Evolutionary conservation across 805 yeast genomes (phyloP).

Genomic region (Zygosaccharomyces lentus): DNA sequence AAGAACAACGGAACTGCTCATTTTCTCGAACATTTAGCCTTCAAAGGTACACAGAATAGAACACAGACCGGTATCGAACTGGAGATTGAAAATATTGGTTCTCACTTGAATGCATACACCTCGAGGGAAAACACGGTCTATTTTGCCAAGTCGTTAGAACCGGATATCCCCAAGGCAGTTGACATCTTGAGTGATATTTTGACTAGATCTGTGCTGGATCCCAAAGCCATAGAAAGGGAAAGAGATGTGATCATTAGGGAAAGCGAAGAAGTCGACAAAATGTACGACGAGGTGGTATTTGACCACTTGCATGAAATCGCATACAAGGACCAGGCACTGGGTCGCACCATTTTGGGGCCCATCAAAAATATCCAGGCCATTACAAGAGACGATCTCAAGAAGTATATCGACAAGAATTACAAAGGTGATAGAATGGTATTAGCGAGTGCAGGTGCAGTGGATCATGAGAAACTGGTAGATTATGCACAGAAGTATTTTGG

Average conservation of each 20-base stretch:
- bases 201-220: slow-evolving; percentile 78
- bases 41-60: slow-evolving; percentile 85
- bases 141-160: slow-evolving; percentile 80
- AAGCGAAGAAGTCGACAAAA: slow-evolving; percentile 95
- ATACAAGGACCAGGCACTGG: slow-evolving; percentile 85
- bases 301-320: slow-evolving; percentile 94
- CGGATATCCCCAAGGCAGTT: slow-evolving; percentile 79
- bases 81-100: slow-evolving; percentile 94
- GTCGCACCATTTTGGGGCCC: slow-evolving; percentile 96
- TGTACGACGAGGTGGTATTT: slow-evolving; percentile 97
- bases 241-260: slow-evolving; percentile 95
- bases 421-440: slow-evolving; percentile 96
- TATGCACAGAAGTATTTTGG: slow-evolving; percentile 77
- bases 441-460: slow-evolving; percentile 94
- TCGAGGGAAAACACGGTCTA: slow-evolving; percentile 97
- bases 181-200: slow-evolving; percentile 87
- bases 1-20: slow-evolving; percentile 94
- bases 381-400: slow-evolving; percentile 65
- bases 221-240: slow-evolving; percentile 86
- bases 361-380: slow-evolving; percentile 80
- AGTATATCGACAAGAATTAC: slow-evolving; percentile 80
- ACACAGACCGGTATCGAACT: slow-evolving; percentile 79
- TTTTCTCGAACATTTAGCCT: slow-evolving; percentile 92
- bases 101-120: slow-evolving; percentile 97
- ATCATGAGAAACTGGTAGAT: slow-evolving; percentile 76